These are phyloP conservation scores for Aspergillus bertholletiae DNA, from an alignment of 495 filamentous ascomycete species.

Conservation along the genomic window DNA sequence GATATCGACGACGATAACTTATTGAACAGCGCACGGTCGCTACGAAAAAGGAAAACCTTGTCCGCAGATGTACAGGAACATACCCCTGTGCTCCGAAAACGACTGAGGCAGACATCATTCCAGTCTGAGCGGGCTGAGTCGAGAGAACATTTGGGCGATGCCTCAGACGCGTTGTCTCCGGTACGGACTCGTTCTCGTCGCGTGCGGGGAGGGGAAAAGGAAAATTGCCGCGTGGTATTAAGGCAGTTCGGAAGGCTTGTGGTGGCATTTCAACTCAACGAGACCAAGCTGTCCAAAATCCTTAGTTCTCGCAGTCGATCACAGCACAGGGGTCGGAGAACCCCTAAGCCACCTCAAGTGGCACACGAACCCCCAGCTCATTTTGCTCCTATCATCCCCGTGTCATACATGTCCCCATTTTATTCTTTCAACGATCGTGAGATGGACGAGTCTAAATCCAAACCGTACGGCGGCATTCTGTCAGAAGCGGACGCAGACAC, in stretches of 20 bases:
- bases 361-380: slow-evolving; percentile 38
- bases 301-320: slow-evolving; percentile 37
- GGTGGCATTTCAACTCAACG: slow-evolving; percentile 57
- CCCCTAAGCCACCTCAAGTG: slow-evolving; percentile 30
- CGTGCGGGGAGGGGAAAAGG: slow-evolving; percentile 31
- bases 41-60: slow-evolving; percentile 81
- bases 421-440: slow-evolving; percentile 85
- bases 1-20: slow-evolving; percentile 71
- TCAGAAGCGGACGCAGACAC: slow-evolving; percentile 89
- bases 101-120: slow-evolving; percentile 35
- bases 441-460: slow-evolving; percentile 81
- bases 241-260: slow-evolving; percentile 46
- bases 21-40: slow-evolving; percentile 77
- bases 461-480: slow-evolving; percentile 93
- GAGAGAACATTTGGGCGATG: slow-evolving; percentile 17
- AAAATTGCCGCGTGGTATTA: slow-evolving; percentile 32
- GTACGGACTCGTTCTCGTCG: slow-evolving; percentile 36
- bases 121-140: slow-evolving; percentile 20
- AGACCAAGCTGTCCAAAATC: slow-evolving; percentile 56
- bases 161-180: slow-evolving; percentile 21
- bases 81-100: slow-evolving; percentile 41
- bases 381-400: slow-evolving; percentile 43
- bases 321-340: slow-evolving; percentile 33
- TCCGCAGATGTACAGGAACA: slow-evolving; percentile 53
- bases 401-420: slow-evolving; percentile 67